phyloP scores from a whole-genome alignment of 1,284 basidiomycete genomes.

The Fomitiporia mediterranea region DNA sequence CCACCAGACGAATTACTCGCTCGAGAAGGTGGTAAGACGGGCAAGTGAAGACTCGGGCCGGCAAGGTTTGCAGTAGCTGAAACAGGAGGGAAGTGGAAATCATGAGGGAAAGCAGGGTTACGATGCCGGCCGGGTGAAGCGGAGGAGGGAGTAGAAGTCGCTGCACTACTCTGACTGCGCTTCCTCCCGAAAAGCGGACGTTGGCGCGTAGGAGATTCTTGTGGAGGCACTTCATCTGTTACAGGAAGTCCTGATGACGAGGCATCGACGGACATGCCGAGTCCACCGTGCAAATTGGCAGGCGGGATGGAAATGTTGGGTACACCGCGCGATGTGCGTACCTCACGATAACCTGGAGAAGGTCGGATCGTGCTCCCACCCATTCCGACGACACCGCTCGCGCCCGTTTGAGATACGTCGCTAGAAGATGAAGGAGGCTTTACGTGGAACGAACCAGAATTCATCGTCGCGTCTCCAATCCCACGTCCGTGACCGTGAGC shows the following conservation, averaged over 20 bases:
- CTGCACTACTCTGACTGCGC: slow-evolving; percentile 20
- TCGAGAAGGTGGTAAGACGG: slow-evolving; percentile 13
- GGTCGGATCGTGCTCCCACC: slow-evolving; percentile 8
- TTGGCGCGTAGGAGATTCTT: slow-evolving; percentile 16
- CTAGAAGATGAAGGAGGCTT: background rate
- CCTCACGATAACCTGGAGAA: slow-evolving; percentile 34
- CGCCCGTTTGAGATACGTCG: background rate
- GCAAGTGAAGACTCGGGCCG: slow-evolving; percentile 7
- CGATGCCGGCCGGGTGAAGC: slow-evolving; percentile 4
- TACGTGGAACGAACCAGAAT: slow-evolving; percentile 5
- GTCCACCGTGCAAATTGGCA: slow-evolving; percentile 13
- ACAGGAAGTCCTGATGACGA: slow-evolving; percentile 26
- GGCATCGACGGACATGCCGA: slow-evolving; percentile 19
- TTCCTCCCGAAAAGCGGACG: slow-evolving; percentile 12
- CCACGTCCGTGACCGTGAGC: slow-evolving; percentile 15
- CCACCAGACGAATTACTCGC: slow-evolving; percentile 9
- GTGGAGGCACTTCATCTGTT: slow-evolving; percentile 22
- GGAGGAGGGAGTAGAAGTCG: slow-evolving; percentile 12
- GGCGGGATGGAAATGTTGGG: slow-evolving; percentile 40
- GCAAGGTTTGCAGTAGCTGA: slow-evolving; percentile 14
- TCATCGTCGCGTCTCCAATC: slow-evolving; percentile 19
- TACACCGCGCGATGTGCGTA: slow-evolving; percentile 36
- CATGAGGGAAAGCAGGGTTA: slow-evolving; percentile 15
- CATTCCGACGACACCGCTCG: background rate
- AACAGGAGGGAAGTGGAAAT: slow-evolving; percentile 21